These are phyloP conservation scores for Lodderomyces parapsilosis DNA, from an alignment of 1,139 yeast genomes.

Conservation along the genomic window DNA sequence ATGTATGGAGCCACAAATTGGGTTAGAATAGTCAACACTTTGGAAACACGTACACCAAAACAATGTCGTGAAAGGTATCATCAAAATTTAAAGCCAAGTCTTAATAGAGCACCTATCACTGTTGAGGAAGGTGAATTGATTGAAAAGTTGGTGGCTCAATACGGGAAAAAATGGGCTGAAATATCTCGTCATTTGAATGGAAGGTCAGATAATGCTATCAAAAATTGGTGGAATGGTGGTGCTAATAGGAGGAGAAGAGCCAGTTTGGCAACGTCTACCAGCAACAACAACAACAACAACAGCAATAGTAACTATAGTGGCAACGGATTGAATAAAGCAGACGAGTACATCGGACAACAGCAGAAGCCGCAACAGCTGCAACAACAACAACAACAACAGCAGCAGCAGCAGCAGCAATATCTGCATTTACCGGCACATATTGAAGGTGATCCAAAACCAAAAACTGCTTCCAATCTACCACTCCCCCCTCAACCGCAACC, in stretches of 20 bases:
- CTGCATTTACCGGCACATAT: not conserved
- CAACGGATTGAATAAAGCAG: slow-evolving; percentile 1
- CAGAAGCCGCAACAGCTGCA: not conserved
- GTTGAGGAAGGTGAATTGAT: slow-evolving; percentile 81
- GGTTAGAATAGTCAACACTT: slow-evolving; percentile 77
- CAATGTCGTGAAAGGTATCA: slow-evolving; percentile 93
- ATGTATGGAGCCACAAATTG: slow-evolving; percentile 85
- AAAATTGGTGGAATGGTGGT: slow-evolving; percentile 97
- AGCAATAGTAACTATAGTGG: not conserved
- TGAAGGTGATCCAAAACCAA: not conserved
- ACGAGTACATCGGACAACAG: not conserved
- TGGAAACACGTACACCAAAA: slow-evolving; percentile 82
- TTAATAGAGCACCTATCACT: slow-evolving; percentile 80
- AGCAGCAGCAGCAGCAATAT: no score
- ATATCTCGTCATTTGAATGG: slow-evolving; percentile 87
- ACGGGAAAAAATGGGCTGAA: slow-evolving; percentile 95
- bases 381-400: not conserved
- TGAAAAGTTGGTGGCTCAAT: slow-evolving; percentile 71
- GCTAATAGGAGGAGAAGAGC: slow-evolving; percentile 75
- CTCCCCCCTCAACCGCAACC: slow-evolving; percentile 13
- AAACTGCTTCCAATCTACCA: slow-evolving; percentile 8
- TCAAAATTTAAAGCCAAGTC: slow-evolving; percentile 82
- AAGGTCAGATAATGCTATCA: slow-evolving; percentile 85
- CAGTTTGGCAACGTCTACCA: slow-evolving; percentile 15
- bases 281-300: not conserved